These are phyloP conservation scores for Pistacia integerrima DNA, from an alignment of 345 rosid genomes.

Conservation along the genomic window DNA sequence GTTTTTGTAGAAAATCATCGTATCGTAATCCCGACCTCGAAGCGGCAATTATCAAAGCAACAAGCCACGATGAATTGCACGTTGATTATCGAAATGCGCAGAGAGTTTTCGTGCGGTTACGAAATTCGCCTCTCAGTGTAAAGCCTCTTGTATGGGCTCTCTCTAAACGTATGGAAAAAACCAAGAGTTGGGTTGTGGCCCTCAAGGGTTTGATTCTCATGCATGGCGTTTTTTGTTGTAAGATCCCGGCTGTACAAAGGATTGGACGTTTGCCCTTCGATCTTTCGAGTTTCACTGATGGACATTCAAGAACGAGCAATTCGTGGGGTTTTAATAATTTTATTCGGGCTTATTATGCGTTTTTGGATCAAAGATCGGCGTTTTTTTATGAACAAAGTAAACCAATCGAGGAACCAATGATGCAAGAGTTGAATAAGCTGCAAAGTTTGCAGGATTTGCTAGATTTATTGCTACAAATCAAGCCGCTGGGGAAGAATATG, in stretches of 20 bases:
- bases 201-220: constrained; percentile 75
- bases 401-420: constrained; percentile 30
- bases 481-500: constrained; percentile 54
- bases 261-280: constrained; percentile 75
- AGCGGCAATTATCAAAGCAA: constrained; percentile 71
- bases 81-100: constrained; percentile 67
- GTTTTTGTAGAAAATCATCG: constrained; percentile 36
- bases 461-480: constrained; percentile 60
- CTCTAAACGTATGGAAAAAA: constrained; percentile 54
- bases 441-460: constrained; percentile 57
- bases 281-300: constrained; percentile 58
- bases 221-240: constrained; percentile 78
- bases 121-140: constrained; percentile 59
- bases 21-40: constrained; percentile 59
- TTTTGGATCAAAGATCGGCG: constrained; percentile 58
- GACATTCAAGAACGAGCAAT: constrained; percentile 29
- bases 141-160: constrained; percentile 54
- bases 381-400: constrained; percentile 33
- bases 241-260: constrained; percentile 38
- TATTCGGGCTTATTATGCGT: constrained; percentile 64
- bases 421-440: constrained; percentile 44
- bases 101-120: constrained; percentile 64
- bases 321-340: constrained; percentile 57
- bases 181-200: constrained; percentile 77
- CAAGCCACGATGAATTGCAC: constrained; percentile 63